Conservation (phyloP, 2,329 filamentous ascomycete genomes). For the Didymella keratinophila region DNA sequence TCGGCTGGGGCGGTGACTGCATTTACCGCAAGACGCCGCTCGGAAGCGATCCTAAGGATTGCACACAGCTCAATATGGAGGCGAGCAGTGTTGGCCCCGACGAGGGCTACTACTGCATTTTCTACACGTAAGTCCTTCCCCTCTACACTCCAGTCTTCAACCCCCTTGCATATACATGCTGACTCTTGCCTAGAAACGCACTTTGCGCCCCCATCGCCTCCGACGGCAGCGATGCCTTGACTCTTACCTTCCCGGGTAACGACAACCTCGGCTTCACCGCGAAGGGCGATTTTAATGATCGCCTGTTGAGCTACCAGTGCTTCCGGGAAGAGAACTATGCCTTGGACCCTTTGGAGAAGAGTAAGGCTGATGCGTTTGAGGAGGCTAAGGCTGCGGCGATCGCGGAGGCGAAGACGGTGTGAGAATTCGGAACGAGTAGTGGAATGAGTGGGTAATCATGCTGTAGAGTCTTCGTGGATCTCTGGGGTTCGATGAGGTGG, state of each 20-base stretch:
- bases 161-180: neutral
- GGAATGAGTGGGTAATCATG: too few species aligned
- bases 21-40: slow-evolving; percentile 18
- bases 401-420: neutral
- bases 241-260: slow-evolving; percentile 25
- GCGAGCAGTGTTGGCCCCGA: slow-evolving; percentile 36
- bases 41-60: slow-evolving; percentile 26
- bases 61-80: slow-evolving; percentile 27
- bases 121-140: slow-evolving; percentile 37
- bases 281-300: slow-evolving; percentile 33
- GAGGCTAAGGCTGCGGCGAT: neutral
- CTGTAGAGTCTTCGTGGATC: too few species aligned
- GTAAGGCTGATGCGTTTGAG: neutral
- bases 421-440: too few species aligned
- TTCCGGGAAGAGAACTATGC: neutral
- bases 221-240: slow-evolving; percentile 22
- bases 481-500: too few species aligned
- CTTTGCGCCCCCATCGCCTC: slow-evolving; percentile 21
- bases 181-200: slow-evolving; percentile 22
- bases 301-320: slow-evolving; percentile 7
- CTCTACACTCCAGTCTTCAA: neutral
- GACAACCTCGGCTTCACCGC: slow-evolving; percentile 26
- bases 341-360: neutral
- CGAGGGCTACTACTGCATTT: slow-evolving; percentile 33
- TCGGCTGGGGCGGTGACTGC: slow-evolving; percentile 36